These are phyloP conservation scores for Acrocalymma vagum DNA, from an alignment of 2,329 filamentous ascomycete genomes.

Conservation along the genomic window DNA sequence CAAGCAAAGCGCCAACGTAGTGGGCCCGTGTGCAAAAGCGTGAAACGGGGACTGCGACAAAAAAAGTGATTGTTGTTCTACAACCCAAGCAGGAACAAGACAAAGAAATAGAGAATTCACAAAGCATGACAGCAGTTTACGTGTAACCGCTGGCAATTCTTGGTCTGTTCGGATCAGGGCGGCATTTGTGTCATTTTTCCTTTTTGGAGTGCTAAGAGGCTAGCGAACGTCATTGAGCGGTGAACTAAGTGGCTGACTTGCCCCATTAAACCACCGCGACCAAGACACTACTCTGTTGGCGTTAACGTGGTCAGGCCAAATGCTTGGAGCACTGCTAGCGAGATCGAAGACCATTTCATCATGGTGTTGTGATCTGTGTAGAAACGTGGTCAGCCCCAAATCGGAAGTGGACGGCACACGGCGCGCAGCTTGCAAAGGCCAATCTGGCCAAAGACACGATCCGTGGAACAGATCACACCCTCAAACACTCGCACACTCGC, in stretches of 20 bases:
- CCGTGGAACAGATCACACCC: too few relatives aligned
- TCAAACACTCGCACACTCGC: too few relatives aligned
- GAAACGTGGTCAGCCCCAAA: not conserved
- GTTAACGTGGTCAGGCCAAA: constrained; percentile 32
- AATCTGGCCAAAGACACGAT: too few relatives aligned
- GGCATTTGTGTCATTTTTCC: too few relatives aligned
- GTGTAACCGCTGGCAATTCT: too few relatives aligned
- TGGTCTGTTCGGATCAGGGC: too few relatives aligned
- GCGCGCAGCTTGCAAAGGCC: not conserved
- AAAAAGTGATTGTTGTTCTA: not conserved
- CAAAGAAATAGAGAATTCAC: constrained; percentile 15
- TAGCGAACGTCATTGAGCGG: constrained; percentile 11
- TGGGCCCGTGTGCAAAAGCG: constrained; percentile 3
- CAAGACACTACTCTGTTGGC: constrained; percentile 22
- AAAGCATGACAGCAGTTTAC: too few relatives aligned
- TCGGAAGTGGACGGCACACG: not conserved
- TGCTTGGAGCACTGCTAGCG: constrained; percentile 35
- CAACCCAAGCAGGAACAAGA: constrained; percentile 8
- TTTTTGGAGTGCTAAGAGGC: constrained; percentile 3
- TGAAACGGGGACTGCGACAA: not conserved
- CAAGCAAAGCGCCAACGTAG: not conserved
- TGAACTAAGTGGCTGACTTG: constrained; percentile 24
- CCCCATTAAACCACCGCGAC: constrained; percentile 15
- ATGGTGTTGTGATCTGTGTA: constrained; percentile 39
- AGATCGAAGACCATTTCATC: constrained; percentile 40